These are phyloP conservation scores for Blastobotrys ciferrii DNA, from an alignment of 1,139 yeast genomes.

Conservation along the genomic window DNA sequence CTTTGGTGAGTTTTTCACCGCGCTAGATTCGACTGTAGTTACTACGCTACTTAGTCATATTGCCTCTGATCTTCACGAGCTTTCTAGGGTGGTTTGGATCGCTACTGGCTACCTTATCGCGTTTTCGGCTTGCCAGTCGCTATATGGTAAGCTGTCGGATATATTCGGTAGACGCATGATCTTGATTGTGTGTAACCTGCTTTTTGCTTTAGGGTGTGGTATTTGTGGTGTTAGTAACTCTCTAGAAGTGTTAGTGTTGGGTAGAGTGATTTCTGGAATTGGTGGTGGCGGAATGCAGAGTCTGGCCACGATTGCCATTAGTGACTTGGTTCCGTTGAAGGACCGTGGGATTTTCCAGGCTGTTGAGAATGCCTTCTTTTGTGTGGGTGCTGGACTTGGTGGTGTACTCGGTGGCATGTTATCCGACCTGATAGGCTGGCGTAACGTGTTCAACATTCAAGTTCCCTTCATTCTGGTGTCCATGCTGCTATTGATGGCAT, in stretches of 20 bases:
- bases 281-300: conserved; percentile 66
- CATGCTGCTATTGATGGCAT: conserved; percentile 37
- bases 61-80: conserved; percentile 57
- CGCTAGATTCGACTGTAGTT: conserved; percentile 63
- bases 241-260: conserved; percentile 51
- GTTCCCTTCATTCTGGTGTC: conserved; percentile 63
- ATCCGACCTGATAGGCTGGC: conserved; percentile 78
- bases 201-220: conserved; percentile 55
- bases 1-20: conserved; percentile 56
- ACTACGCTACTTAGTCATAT: conserved; percentile 62
- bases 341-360: conserved; percentile 63
- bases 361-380: conserved; percentile 60
- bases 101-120: conserved; percentile 60
- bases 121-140: conserved; percentile 66
- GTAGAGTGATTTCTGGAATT: conserved; percentile 58
- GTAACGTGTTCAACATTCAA: conserved; percentile 59
- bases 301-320: conserved; percentile 52
- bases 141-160: conserved; percentile 82
- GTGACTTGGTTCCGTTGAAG: conserved; percentile 57
- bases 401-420: conserved; percentile 70
- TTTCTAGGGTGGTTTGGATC: conserved; percentile 57
- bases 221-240: conserved; percentile 49
- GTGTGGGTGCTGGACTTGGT: conserved; percentile 69
- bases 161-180: conserved; percentile 72
- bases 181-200: conserved; percentile 47